A percentile compares a stretch with the other conserved stretches of the same genome.
Evolutionary conservation across 106 monocot species (phyloP).

Genomic region (Phalaenopsis equestris): DNA sequence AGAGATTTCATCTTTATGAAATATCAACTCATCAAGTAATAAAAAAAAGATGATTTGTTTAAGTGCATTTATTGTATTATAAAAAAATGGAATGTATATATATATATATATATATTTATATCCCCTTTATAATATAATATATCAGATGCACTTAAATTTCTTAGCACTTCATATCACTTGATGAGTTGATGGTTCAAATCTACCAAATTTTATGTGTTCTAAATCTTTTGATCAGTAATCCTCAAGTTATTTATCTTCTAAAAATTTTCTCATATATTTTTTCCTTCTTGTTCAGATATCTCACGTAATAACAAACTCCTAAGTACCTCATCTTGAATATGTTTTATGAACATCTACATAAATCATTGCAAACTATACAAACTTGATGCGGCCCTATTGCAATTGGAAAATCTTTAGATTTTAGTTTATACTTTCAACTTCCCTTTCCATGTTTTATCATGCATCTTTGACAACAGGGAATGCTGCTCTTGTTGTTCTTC

Average conservation of each 20-base stretch:
- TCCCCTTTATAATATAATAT: too few species aligned
- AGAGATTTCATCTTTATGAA: neutral
- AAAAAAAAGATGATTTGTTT: too few species aligned
- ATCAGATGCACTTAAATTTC: neutral
- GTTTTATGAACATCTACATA: neutral
- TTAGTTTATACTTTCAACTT: neutral
- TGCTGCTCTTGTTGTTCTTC: neutral
- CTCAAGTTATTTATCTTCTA: too few species aligned
- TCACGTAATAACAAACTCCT: neutral
- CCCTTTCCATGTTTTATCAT: neutral
- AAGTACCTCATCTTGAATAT: neutral
- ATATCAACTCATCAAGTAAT: too few species aligned
- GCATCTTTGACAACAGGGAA: neutral
- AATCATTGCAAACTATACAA: neutral
- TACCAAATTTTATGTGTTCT: neutral
- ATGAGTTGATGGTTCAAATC: neutral
- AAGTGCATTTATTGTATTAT: too few species aligned
- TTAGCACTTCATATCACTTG: neutral
- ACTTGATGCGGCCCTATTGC: neutral
- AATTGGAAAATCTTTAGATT: neutral
- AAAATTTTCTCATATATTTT: too few species aligned
- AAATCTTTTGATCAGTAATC: too few species aligned
- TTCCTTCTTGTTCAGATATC: neutral
- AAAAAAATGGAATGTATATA: too few species aligned
- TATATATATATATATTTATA: too few species aligned